Conservation (phyloP, 2,329 filamentous ascomycete species). For the Tolypocladium capitatum region DNA sequence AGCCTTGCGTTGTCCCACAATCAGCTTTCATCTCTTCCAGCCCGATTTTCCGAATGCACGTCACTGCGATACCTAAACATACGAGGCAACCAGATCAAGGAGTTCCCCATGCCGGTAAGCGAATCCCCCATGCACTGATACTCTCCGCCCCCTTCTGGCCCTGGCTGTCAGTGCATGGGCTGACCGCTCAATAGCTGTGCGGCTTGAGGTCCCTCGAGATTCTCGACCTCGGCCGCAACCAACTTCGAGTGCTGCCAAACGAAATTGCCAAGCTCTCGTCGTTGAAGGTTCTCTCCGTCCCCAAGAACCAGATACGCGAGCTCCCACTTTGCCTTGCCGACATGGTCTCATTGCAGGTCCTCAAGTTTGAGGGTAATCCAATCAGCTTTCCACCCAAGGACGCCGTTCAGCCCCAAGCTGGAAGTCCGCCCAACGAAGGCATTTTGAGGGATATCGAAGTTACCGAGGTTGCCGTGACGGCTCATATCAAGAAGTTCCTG, state of each 20-base stretch:
- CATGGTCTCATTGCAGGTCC: constrained; percentile 76
- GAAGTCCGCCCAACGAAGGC: constrained; percentile 41
- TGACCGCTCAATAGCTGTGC: constrained; percentile 50
- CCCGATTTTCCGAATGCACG: constrained; percentile 61
- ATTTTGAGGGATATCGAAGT: constrained; percentile 46
- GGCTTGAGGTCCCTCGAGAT: constrained; percentile 81
- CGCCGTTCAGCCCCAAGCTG: constrained; percentile 45
- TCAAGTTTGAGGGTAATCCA: constrained; percentile 84
- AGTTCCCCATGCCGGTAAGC: constrained; percentile 44
- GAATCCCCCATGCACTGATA: constrained; percentile 3
- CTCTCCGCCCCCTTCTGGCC: not conserved
- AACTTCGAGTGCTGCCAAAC: constrained; percentile 61
- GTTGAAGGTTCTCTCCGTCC: constrained; percentile 77
- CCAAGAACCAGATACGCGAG: constrained; percentile 75
- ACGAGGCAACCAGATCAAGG: constrained; percentile 58
- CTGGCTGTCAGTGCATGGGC: constrained; percentile 1
- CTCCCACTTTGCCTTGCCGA: constrained; percentile 75
- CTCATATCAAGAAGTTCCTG: constrained; percentile 48
- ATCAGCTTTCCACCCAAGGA: constrained; percentile 67
- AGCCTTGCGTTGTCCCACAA: constrained; percentile 77
- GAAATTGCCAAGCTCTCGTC: constrained; percentile 72
- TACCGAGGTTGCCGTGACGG: constrained; percentile 44
- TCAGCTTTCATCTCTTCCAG: constrained; percentile 54
- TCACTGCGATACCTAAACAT: constrained; percentile 71
- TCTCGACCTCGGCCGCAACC: constrained; percentile 82